phyloP scores from a whole-genome alignment of 2,329 filamentous ascomycete genomes.

The Tolypocladium cylindrosporum region DNA sequence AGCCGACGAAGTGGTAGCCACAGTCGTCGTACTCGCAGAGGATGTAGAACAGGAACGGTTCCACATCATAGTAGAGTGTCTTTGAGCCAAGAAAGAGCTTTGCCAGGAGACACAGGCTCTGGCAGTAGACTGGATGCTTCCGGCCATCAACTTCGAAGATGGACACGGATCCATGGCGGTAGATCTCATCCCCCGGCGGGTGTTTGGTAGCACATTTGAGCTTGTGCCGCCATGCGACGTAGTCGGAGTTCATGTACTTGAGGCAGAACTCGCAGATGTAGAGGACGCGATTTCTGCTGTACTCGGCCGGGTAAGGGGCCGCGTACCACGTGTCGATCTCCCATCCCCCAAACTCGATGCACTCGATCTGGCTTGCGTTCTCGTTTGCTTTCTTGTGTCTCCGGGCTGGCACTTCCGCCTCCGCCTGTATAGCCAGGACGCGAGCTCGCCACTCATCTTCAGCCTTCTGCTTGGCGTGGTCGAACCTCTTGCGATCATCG shows the following conservation, averaged over 20 bases:
- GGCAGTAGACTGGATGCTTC: constrained; percentile 96
- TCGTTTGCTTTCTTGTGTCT: constrained; percentile 68
- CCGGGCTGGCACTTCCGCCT: constrained; percentile 50
- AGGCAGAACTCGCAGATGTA: constrained; percentile 99
- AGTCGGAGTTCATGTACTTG: constrained; percentile 99
- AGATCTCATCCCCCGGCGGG: constrained; percentile 95
- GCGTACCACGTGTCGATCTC: constrained; percentile 99
- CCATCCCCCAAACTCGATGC: constrained; percentile 94
- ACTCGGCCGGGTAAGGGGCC: constrained; percentile 95
- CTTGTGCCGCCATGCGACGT: constrained; percentile 96
- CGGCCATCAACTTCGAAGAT: constrained; percentile 97
- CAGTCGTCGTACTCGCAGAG: constrained; percentile 88
- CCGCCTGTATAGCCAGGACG: constrained; percentile 49
- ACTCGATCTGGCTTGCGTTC: constrained; percentile 92
- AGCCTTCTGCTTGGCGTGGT: constrained; percentile 79
- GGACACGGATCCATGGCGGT: constrained; percentile 79
- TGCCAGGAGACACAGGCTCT: constrained; percentile 89
- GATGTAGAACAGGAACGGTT: constrained; percentile 94
- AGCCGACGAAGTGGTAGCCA: constrained; percentile 96
- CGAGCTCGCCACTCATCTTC: constrained; percentile 83
- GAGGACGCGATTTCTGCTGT: constrained; percentile 90
- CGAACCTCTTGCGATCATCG: constrained; percentile 76
- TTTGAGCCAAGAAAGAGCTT: constrained; percentile 98
- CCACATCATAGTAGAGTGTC: constrained; percentile 95
- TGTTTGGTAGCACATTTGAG: constrained; percentile 94